Evolutionary conservation across 164 flowering plant species (phyloP), one percentile per base, ranked within the genome.

Genomic region (Protea cynaroides): DNA sequence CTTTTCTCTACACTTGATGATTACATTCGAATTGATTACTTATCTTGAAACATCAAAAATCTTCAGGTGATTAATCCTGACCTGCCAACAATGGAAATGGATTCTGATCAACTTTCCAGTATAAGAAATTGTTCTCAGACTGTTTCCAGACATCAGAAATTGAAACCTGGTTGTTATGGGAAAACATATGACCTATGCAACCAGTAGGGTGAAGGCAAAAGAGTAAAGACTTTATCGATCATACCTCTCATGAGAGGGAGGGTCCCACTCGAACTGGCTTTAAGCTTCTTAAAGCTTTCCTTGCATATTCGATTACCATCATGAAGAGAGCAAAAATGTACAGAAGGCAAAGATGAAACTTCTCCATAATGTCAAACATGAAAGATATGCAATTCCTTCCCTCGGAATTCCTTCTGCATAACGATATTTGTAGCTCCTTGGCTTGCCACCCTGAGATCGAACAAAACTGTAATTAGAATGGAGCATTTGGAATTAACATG

Each of bases 301-400:
- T 62, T 15, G 40, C 72, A 19, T 56, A 63, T 25, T 72, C 73
- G 18, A 76, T 66, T n/a, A 56, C 63, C 68, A 73, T 63, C 29
- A 67, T 34, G 56, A 72, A 56, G 44, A 72, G 55, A 34, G 74
- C 79, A 56, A 76, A 60, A 13, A 76, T 18, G 62, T 67, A 76
- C 17, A 73, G 17, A 44, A 76, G 56, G 51, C 56, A n/a, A 61
- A 65, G 29, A 8, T 71, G 72, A 29, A 75, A 61, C 68, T 72
- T 72, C n/a, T 7, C 40, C 29, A 69, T 19, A 8, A 66, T 38
- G 50, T 65, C 71, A 50, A 59, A 38, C 59, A 53, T 18, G 55
- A 55, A 60, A 21, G 59, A 25, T 21, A 25, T 34, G 55, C 22
- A 50, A 51, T 44, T 58, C 29, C 56, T 51, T 40, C 54, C 49